Evolutionary conservation across 2,329 filamentous ascomycete genomes (phyloP).

Genomic region (Cryphonectria naterciae): DNA sequence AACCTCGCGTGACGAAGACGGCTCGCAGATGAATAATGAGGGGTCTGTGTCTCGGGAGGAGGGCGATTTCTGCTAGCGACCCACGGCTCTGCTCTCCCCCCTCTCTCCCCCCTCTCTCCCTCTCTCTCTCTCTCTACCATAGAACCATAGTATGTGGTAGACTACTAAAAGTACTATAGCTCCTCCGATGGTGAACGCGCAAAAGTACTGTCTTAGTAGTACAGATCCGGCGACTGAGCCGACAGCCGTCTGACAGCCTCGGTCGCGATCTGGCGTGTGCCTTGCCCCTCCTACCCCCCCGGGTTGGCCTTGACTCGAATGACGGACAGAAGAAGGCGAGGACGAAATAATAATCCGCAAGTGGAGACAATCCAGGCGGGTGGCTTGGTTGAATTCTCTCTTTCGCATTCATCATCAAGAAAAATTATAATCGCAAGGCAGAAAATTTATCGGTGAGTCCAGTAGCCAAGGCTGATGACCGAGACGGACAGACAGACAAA

Average conservation of each 20-base stretch:
- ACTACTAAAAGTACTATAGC: not conserved
- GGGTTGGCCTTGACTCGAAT: not conserved
- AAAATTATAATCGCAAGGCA: not conserved
- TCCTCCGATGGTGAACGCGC: too few relatives aligned
- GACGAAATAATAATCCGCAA: not conserved
- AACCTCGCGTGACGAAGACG: not conserved
- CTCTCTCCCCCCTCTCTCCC: too few relatives aligned
- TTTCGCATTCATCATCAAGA: not conserved
- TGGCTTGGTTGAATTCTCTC: not conserved
- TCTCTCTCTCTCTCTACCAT: too few relatives aligned
- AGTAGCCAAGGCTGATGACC: not conserved
- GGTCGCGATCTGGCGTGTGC: not conserved
- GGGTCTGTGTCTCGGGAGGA: not conserved
- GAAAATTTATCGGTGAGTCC: not conserved
- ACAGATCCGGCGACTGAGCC: not conserved
- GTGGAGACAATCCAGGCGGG: not conserved
- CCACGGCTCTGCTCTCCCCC: too few relatives aligned
- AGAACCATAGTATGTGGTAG: not conserved
- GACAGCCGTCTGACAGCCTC: not conserved
- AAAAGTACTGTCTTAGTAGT: not conserved
- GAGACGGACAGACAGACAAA: not conserved
- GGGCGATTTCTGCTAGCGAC: not conserved
- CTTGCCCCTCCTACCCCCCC: not conserved
- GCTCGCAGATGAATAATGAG: not conserved
- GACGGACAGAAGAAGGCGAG: not conserved